Conservation (phyloP, 306 rosid genomes). For the Aeschynomene evenia region DNA sequence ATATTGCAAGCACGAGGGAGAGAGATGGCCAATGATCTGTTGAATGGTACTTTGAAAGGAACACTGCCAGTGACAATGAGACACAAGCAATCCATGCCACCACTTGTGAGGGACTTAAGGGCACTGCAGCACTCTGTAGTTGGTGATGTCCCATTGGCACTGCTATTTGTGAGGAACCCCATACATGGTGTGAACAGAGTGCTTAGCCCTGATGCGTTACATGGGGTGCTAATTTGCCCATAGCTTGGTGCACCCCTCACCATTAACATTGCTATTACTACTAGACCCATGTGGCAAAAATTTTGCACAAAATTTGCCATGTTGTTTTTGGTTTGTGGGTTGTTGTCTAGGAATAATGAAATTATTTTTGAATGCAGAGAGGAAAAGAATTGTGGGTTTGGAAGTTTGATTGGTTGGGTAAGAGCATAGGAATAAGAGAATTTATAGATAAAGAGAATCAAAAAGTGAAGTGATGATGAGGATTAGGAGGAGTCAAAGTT, state of each 20-base stretch:
- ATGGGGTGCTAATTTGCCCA: constrained; percentile 60
- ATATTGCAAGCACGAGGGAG: constrained; percentile 89
- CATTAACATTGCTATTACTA: constrained; percentile 31
- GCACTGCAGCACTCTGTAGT: constrained; percentile 59
- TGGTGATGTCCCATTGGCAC: constrained; percentile 58
- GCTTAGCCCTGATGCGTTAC: constrained; percentile 44
- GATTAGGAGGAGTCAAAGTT: constrained; percentile 36
- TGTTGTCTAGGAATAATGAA: not conserved
- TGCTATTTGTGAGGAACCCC: constrained; percentile 59
- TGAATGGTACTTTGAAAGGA: constrained; percentile 66
- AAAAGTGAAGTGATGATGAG: constrained; percentile 13
- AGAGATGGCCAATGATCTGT: constrained; percentile 62
- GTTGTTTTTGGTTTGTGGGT: not conserved
- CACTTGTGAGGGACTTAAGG: constrained; percentile 47
- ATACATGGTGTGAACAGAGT: constrained; percentile 67
- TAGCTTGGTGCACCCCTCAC: constrained; percentile 38
- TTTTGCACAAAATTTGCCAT: constrained; percentile 34
- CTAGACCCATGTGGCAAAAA: constrained; percentile 16
- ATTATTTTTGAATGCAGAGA: constrained; percentile 10
- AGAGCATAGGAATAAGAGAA: constrained; percentile 28
- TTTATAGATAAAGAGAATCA: constrained; percentile 47
- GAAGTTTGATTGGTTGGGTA: constrained; percentile 25
- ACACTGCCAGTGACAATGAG: constrained; percentile 50
- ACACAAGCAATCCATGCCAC: constrained; percentile 65
- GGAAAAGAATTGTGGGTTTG: constrained; percentile 4